These are phyloP conservation scores for Neolentinus lepideus DNA, from an alignment of 1,284 basidiomycete genomes.

Conservation along the genomic window DNA sequence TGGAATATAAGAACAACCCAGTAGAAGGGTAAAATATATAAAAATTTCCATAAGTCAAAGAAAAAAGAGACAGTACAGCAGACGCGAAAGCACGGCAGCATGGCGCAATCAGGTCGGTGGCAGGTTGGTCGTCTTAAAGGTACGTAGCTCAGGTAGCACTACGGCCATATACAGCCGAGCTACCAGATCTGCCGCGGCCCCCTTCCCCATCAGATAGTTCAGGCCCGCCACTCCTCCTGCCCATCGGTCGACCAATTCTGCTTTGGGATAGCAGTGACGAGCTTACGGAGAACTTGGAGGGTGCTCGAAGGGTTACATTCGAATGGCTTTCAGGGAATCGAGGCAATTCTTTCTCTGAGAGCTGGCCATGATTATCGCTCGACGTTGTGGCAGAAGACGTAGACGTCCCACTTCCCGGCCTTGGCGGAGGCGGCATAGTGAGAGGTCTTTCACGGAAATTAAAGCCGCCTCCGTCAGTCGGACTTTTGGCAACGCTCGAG, in stretches of 20 bases:
- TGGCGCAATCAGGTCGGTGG: background rate
- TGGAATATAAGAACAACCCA: background rate
- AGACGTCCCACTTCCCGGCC: slow-evolving; percentile 18
- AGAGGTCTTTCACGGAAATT: slow-evolving; percentile 27
- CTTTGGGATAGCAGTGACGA: slow-evolving; percentile 41
- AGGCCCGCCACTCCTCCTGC: slow-evolving; percentile 41
- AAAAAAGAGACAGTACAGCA: background rate
- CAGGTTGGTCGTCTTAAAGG: background rate
- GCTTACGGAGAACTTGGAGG: slow-evolving; percentile 29
- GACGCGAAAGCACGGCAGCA: background rate
- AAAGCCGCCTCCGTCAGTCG: slow-evolving; percentile 20
- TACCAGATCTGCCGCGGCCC: background rate
- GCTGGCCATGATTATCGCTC: slow-evolving; percentile 2
- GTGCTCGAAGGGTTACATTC: slow-evolving; percentile 45
- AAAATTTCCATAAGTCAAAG: slow-evolving; percentile 4
- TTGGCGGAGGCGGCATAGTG: slow-evolving; percentile 27
- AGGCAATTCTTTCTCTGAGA: slow-evolving; percentile 32
- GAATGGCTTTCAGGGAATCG: slow-evolving; percentile 26
- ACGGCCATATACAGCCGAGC: background rate
- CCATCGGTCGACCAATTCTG: slow-evolving; percentile 56
- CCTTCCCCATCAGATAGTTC: slow-evolving; percentile 7
- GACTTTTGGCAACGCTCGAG: slow-evolving; percentile 22
- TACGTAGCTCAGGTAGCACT: background rate
- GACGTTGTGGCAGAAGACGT: slow-evolving; percentile 8
- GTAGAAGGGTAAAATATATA: slow-evolving; percentile 7